Conservation (phyloP, 2,329 filamentous ascomycete genomes). For the Sphaerulina musiva region DNA sequence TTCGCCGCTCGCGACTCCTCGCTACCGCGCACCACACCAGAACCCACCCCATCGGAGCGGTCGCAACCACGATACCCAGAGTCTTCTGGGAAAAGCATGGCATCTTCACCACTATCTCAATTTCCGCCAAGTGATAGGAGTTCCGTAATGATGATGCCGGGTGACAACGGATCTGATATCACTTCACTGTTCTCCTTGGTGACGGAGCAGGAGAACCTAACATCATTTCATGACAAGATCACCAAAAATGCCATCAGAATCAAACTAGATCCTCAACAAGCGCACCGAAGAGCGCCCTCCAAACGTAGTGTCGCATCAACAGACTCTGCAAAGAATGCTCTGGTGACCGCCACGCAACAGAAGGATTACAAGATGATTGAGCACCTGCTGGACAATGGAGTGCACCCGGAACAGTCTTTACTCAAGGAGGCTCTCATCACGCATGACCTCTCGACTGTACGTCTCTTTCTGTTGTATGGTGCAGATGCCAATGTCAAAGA, state of each 20-base stretch:
- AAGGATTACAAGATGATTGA: constrained; percentile 27
- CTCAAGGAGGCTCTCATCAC: constrained; percentile 24
- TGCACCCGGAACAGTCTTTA: constrained; percentile 17
- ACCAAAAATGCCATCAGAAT: constrained; percentile 44
- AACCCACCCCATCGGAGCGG: neutral
- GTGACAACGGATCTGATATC: constrained; percentile 17
- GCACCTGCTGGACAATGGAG: constrained; percentile 28
- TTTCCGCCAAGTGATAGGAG: constrained; percentile 13
- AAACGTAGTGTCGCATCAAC: constrained; percentile 23
- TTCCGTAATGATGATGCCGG: constrained; percentile 9
- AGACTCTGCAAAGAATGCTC: constrained; percentile 34
- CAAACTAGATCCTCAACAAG: constrained; percentile 35
- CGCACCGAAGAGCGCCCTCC: constrained; percentile 20
- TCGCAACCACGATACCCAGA: constrained; percentile 6
- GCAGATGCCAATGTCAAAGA: constrained; percentile 55
- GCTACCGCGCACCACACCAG: neutral
- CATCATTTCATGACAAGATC: constrained; percentile 38
- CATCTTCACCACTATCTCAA: constrained; percentile 3
- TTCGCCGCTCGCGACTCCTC: constrained; percentile 5
- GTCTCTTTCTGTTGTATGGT: constrained; percentile 56
- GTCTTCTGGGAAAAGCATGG: constrained; percentile 8
- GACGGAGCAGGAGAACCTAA: constrained; percentile 15
- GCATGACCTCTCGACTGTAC: constrained; percentile 32
- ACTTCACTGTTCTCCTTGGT: constrained; percentile 21
- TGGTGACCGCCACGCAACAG: constrained; percentile 35